Evolutionary conservation across 1,284 basidiomycete species (phyloP).

Genomic region (Pseudozyma flocculosa): DNA sequence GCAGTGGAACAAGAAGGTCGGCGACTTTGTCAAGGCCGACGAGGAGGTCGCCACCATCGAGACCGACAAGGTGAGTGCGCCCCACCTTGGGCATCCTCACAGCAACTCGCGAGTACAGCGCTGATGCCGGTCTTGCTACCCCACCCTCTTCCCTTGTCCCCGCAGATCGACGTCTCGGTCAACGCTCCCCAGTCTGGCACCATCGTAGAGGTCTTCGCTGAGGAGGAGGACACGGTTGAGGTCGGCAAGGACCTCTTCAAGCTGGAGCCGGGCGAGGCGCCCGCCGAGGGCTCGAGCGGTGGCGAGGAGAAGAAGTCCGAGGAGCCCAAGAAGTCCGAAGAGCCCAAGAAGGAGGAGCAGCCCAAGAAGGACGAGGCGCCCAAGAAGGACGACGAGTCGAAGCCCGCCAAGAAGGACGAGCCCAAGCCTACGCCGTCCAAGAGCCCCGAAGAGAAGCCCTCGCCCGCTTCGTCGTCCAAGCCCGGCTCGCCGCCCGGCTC

Average conservation of each 20-base stretch:
- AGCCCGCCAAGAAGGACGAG: conserved; percentile 58
- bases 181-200: conserved; percentile 88
- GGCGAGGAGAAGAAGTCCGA: conserved; percentile 52
- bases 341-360: conserved; percentile 59
- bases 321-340: conserved; percentile 59
- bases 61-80: conserved; percentile 82
- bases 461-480: conserved; percentile 18
- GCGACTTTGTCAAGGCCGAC: conserved; percentile 84
- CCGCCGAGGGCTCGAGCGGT: conserved; percentile 63
- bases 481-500: conserved; percentile 10
- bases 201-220: conserved; percentile 81
- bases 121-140: no score
- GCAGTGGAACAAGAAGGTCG: conserved; percentile 90
- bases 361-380: conserved; percentile 56
- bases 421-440: conserved; percentile 51
- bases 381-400: conserved; percentile 35
- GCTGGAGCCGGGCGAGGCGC: conserved; percentile 73
- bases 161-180: conserved; percentile 96
- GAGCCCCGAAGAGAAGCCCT: conserved; percentile 15
- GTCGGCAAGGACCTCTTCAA: conserved; percentile 94
- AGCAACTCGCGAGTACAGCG: no score
- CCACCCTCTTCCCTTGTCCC: no score
- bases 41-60: conserved; percentile 98
- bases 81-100: neutral
- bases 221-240: conserved; percentile 89